Conservation (phyloP, 257 asterid species). For the Solanum dulcamara region DNA sequence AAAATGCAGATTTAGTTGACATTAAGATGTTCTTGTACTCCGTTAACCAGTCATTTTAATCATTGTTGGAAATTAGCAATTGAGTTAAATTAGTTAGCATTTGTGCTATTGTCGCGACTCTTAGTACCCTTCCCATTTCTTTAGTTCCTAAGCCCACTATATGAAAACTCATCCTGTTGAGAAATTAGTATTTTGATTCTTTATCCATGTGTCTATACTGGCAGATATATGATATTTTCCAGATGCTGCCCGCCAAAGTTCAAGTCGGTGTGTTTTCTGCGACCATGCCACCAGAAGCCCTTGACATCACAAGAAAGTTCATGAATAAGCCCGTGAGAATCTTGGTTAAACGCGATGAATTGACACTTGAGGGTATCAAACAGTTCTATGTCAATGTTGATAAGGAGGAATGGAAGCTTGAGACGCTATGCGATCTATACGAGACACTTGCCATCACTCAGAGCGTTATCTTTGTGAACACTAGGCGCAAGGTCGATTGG, state of each 20-base stretch:
- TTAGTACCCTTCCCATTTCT: neutral
- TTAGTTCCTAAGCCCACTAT: neutral
- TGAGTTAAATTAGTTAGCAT: neutral
- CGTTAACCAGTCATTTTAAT: neutral
- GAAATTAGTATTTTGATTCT: neutral
- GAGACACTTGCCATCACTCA: conserved; percentile 73
- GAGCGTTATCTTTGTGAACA: conserved; percentile 70
- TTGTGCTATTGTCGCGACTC: neutral
- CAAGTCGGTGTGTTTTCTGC: conserved; percentile 79
- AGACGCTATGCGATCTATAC: conserved; percentile 65
- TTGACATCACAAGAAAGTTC: conserved; percentile 69
- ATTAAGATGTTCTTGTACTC: neutral
- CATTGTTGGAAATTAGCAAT: neutral
- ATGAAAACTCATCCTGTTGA: neutral
- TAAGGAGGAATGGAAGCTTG: conserved; percentile 73
- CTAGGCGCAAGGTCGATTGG: conserved; percentile 79
- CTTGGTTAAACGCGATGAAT: conserved; percentile 69
- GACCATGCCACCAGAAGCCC: conserved; percentile 83
- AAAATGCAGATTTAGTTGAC: neutral
- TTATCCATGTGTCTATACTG: neutral
- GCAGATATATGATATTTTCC: conserved; percentile 71
- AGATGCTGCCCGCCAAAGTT: conserved; percentile 56
- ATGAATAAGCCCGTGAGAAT: conserved; percentile 72
- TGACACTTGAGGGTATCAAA: conserved; percentile 70
- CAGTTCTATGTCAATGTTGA: conserved; percentile 68